Evolutionary conservation across 805 yeast species (phyloP).

Genomic region (Wickerhamiella alocasiicola): DNA sequence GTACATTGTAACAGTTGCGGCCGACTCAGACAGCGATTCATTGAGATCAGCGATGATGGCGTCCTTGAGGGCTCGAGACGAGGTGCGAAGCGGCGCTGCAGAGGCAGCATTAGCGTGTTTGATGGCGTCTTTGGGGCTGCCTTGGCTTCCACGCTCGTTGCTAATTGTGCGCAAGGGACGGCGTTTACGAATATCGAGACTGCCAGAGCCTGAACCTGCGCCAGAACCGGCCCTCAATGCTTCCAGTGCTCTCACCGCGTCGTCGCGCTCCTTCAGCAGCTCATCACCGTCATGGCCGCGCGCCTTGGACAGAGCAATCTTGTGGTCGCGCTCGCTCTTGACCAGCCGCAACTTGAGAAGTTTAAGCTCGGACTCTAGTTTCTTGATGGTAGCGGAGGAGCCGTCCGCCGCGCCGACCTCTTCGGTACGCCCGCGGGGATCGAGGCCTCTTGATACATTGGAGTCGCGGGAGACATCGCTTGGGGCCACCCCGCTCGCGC

Average conservation of each 20-base stretch:
- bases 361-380: constrained; percentile 23
- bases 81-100: background rate
- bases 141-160: constrained; percentile 9
- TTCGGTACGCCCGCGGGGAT: background rate
- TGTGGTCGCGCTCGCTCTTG: constrained; percentile 24
- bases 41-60: constrained; percentile 31
- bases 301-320: constrained; percentile 7
- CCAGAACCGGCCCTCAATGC: background rate
- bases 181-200: background rate
- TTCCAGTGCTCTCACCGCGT: constrained; percentile 1
- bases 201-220: background rate
- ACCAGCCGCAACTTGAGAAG: constrained; percentile 25
- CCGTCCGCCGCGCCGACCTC: background rate
- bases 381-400: constrained; percentile 15
- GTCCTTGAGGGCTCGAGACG: background rate
- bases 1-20: constrained; percentile 45
- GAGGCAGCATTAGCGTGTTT: background rate
- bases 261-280: constrained; percentile 10
- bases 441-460: too few relatives aligned
- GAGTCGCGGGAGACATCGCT: too few relatives aligned
- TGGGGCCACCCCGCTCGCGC: too few relatives aligned
- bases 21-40: constrained; percentile 45
- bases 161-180: constrained; percentile 2
- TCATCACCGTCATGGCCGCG: constrained; percentile 13
- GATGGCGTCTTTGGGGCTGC: background rate